These are phyloP conservation scores for Stagonosporopsis chrysanthemi DNA, from an alignment of 2,329 filamentous ascomycete genomes.

Conservation along the genomic window DNA sequence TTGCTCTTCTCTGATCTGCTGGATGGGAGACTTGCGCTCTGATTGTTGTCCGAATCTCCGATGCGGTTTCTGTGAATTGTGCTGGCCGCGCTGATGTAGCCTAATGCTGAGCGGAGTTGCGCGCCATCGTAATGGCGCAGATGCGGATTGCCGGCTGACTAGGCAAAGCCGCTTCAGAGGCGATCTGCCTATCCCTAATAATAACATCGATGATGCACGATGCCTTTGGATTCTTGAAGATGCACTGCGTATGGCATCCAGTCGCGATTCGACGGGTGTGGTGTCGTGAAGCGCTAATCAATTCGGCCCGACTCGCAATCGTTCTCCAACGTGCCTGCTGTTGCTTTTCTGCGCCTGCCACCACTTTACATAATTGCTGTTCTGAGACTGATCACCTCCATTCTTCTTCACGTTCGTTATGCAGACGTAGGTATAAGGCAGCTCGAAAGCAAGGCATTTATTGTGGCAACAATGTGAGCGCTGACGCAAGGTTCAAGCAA, in stretches of 20 bases:
- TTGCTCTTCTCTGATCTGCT: constrained; percentile 13
- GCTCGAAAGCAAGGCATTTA: not conserved
- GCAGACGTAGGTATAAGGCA: not conserved
- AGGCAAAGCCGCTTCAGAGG: constrained; percentile 2
- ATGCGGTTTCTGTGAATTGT: constrained; percentile 13
- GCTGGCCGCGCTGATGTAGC: constrained; percentile 17
- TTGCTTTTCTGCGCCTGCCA: not conserved
- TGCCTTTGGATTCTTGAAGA: not conserved
- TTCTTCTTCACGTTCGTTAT: not conserved
- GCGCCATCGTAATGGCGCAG: constrained; percentile 1
- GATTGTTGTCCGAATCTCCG: constrained; percentile 12
- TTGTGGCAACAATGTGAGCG: no score
- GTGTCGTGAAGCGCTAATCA: constrained; percentile 1
- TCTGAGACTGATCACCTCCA: not conserved
- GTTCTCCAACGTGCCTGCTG: not conserved
- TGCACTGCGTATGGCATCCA: not conserved
- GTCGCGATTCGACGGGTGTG: not conserved
- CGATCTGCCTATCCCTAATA: constrained; percentile 7
- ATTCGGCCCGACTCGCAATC: constrained; percentile 4
- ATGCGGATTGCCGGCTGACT: not conserved
- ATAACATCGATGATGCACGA: constrained; percentile 12
- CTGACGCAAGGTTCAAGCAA: not conserved
- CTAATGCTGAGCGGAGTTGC: constrained; percentile 1
- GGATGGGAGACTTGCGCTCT: constrained; percentile 13
- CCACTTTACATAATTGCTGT: not conserved